Percentiles rank a stretch among this genome's conserved stretches.
phyloP scores from a whole-genome alignment of 352 stramenopile genomes.

The Phytophthora aleatoria region DNA sequence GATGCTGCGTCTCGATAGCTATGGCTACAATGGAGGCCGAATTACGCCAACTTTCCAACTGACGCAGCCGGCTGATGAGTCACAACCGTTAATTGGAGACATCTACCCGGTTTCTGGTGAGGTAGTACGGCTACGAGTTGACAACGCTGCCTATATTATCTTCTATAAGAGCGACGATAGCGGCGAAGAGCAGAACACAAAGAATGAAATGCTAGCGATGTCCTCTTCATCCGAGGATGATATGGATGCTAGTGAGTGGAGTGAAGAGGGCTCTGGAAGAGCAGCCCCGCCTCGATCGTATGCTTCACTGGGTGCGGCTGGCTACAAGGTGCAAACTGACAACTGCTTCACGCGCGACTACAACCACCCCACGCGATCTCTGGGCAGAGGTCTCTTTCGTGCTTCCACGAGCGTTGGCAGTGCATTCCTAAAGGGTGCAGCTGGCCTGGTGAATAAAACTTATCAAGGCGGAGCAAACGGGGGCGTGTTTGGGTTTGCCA shows the following conservation, averaged over 20 bases:
- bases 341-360: slow-evolving; percentile 88
- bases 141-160: slow-evolving; percentile 87
- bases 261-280: slow-evolving; percentile 39
- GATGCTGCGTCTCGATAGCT: slow-evolving; percentile 39
- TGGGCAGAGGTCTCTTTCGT: slow-evolving; percentile 79
- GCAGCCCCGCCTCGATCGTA: slow-evolving; percentile 69
- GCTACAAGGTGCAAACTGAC: slow-evolving; percentile 86
- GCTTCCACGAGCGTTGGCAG: slow-evolving; percentile 86
- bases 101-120: slow-evolving; percentile 82
- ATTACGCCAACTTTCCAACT: slow-evolving; percentile 66
- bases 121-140: slow-evolving; percentile 68
- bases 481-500: slow-evolving; percentile 88
- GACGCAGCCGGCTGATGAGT: slow-evolving; percentile 60
- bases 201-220: slow-evolving; percentile 48
- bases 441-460: slow-evolving; percentile 85
- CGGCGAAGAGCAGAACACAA: slow-evolving; percentile 41
- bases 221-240: slow-evolving; percentile 59
- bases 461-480: slow-evolving; percentile 85
- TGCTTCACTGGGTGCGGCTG: slow-evolving; percentile 75
- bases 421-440: slow-evolving; percentile 83
- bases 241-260: slow-evolving; percentile 40
- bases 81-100: slow-evolving; percentile 59
- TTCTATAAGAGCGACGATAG: slow-evolving; percentile 84
- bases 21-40: slow-evolving; percentile 47
- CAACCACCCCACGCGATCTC: slow-evolving; percentile 76